A percentile compares a stretch with the other conserved stretches of the same genome.
These are phyloP conservation scores for Pseudonitzschia pungens DNA, from an alignment of 108 stramenopile genomes.

Conservation along the genomic window DNA sequence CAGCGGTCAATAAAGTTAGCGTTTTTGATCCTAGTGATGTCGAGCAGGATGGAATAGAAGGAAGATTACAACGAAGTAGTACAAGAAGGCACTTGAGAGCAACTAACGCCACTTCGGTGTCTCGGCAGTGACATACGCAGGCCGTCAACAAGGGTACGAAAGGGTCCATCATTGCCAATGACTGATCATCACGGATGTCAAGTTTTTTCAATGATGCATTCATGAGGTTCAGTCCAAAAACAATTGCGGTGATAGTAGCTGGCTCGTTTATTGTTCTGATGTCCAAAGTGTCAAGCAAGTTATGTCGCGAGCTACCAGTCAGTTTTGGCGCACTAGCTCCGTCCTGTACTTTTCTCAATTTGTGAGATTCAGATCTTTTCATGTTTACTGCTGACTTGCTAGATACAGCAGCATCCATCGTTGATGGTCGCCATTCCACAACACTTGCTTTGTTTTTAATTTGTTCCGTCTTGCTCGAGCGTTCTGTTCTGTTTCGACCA, in stretches of 20 bases:
- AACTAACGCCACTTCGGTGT: constrained; percentile 74
- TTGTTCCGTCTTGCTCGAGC: constrained; percentile 13
- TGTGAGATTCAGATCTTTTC: constrained; percentile 47
- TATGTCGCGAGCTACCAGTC: constrained; percentile 72
- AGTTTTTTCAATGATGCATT: constrained; percentile 74
- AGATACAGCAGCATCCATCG: constrained; percentile 40
- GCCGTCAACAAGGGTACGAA: constrained; percentile 79
- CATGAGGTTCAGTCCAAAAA: constrained; percentile 83
- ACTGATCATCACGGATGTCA: constrained; percentile 46
- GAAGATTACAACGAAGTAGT: constrained; percentile 75
- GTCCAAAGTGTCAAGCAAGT: constrained; percentile 26
- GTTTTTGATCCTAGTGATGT: constrained; percentile 70
- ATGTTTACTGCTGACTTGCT: constrained; percentile 49
- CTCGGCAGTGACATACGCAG: constrained; percentile 70
- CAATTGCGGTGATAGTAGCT: constrained; percentile 71
- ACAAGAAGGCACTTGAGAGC: constrained; percentile 79
- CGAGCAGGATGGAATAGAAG: constrained; percentile 63
- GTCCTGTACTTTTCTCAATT: constrained; percentile 60
- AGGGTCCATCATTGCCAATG: constrained; percentile 73
- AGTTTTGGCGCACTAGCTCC: constrained; percentile 85
- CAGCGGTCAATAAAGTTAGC: constrained; percentile 64
- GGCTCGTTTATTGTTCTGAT: constrained; percentile 60
- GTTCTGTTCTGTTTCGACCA: constrained; percentile 15
- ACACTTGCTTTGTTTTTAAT: constrained; percentile 38
- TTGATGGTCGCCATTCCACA: constrained; percentile 75